These are phyloP conservation scores for Pythium aquatile DNA, from an alignment of 352 stramenopile genomes.

Conservation along the genomic window DNA sequence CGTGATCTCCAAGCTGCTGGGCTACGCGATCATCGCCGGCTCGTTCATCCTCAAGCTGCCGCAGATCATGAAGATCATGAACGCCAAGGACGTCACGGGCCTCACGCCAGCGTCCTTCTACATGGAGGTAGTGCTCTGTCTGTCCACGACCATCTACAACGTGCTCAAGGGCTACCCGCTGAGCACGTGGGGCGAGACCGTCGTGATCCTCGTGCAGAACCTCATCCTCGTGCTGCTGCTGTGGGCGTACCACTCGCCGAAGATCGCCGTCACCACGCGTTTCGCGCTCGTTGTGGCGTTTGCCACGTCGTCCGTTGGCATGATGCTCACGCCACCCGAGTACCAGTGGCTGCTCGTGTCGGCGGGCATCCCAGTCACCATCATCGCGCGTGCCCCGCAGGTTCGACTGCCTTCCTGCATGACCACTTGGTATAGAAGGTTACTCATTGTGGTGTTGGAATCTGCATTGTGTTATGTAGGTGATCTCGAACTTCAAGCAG, in stretches of 20 bases:
- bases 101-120: slow-evolving; percentile 87
- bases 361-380: slow-evolving; percentile 72
- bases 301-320: slow-evolving; percentile 39
- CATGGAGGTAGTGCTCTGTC: slow-evolving; percentile 85
- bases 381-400: slow-evolving; percentile 79
- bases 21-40: slow-evolving; percentile 86
- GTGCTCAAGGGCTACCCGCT: slow-evolving; percentile 79
- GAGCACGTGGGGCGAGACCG: slow-evolving; percentile 84
- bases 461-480: slow-evolving; percentile 29
- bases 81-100: slow-evolving; percentile 76
- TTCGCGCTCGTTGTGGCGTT: slow-evolving; percentile 52
- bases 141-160: slow-evolving; percentile 85
- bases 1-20: slow-evolving; percentile 78
- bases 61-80: slow-evolving; percentile 89
- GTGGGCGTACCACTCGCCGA: slow-evolving; percentile 65
- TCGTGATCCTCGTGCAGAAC: slow-evolving; percentile 86
- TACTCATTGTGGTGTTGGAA: no score
- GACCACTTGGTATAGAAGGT: no score
- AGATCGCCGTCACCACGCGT: slow-evolving; percentile 50
- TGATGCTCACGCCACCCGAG: slow-evolving; percentile 69
- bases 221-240: slow-evolving; percentile 78
- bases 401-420: slow-evolving; percentile 20
- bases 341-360: slow-evolving; percentile 75
- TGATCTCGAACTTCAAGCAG: slow-evolving; percentile 88
- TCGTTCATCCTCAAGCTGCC: slow-evolving; percentile 86